Evolutionary conservation across 2,329 filamentous ascomycete species (phyloP).

Genomic region (Ascochyta rabiei): DNA sequence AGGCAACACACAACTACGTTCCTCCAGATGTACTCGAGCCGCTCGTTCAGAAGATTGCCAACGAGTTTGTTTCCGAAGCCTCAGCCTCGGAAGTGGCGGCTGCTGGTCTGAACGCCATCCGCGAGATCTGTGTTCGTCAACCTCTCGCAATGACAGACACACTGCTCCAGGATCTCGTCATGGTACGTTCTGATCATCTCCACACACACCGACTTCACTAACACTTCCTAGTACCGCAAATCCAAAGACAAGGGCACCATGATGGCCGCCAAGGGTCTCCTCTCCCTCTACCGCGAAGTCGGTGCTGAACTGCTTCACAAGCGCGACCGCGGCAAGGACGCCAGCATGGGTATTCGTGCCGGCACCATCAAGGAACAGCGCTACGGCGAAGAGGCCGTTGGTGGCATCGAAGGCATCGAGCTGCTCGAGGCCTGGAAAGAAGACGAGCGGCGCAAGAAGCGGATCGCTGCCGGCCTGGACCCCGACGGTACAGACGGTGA

Average conservation of each 20-base stretch:
- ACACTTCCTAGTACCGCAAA: slow-evolving; percentile 70
- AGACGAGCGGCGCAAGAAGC: slow-evolving; percentile 78
- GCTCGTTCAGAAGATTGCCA: slow-evolving; percentile 91
- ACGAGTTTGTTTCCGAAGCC: slow-evolving; percentile 97
- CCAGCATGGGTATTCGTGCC: slow-evolving; percentile 77
- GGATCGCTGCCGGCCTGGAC: slow-evolving; percentile 70
- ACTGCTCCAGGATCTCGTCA: slow-evolving; percentile 90
- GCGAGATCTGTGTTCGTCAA: slow-evolving; percentile 90
- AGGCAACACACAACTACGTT: slow-evolving; percentile 88
- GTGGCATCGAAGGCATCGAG: slow-evolving; percentile 92
- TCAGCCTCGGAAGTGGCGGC: slow-evolving; percentile 88
- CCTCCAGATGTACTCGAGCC: slow-evolving; percentile 93
- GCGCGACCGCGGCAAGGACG: slow-evolving; percentile 89
- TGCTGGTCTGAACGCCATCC: slow-evolving; percentile 90
- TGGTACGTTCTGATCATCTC: slow-evolving; percentile 47
- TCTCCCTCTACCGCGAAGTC: slow-evolving; percentile 90
- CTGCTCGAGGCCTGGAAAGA: slow-evolving; percentile 92
- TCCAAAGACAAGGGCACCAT: slow-evolving; percentile 99
- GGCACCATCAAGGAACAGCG: slow-evolving; percentile 77
- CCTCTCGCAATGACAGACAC: slow-evolving; percentile 97
- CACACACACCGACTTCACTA: background rate
- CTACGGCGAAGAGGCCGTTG: slow-evolving; percentile 81
- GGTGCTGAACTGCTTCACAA: slow-evolving; percentile 87
- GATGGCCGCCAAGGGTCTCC: slow-evolving; percentile 93
- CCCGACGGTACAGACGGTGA: slow-evolving; percentile 66